Base-by-base conservation (phyloP, 768 basidiomycete species). In the Exsudoporus frostii region DNA sequence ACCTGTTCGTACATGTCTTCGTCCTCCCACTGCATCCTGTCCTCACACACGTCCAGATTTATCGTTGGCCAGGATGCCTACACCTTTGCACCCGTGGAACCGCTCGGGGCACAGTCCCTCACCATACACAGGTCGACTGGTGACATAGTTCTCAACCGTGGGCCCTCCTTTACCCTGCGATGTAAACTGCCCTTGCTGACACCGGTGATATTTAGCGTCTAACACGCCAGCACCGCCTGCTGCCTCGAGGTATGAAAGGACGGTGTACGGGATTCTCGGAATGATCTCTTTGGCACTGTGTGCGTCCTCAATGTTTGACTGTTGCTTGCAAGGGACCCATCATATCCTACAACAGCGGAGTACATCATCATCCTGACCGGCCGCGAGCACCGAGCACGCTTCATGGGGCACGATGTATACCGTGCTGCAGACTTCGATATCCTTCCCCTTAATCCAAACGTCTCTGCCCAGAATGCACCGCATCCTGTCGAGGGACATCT, bases 351-450 rank as follows among this genome's bases (percentile, higher is more conserved):
- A 20, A 34, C 57, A 98, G 96, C 95, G 65, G 97, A 98, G 72
- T 98, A 96, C 73, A 72, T 98, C 45, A 81, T 99, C 57, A 76
- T 97, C 37, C 78, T 98, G 56, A 97, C 92, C 39, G 86, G 85
- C 25, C 84, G 94, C 42, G 85, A 86, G 59, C 81, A 85, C 32
- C 83, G 81, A 58, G 89, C 88, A 14, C 81, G 86, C 52, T 76
- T 98, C 53, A 83, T 93, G 75, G 83, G 87, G 4, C 84, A 96
- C 57, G 86, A 95, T 55, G 77, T 99, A 62, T 98, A 90, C 73
- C 84, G 85, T 44, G 92, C 92, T 13, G 87, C 88, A 20, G 90
- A 93, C 65, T 98, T 92, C 69, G 88, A 92, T 53, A 85, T 98
- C 48, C 85, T 97, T 41, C 94, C 97, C 5, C 74, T 98, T 43